Conservation (phyloP, 208 protist genomes). For the Acanthamoeba culbertsoni region DNA sequence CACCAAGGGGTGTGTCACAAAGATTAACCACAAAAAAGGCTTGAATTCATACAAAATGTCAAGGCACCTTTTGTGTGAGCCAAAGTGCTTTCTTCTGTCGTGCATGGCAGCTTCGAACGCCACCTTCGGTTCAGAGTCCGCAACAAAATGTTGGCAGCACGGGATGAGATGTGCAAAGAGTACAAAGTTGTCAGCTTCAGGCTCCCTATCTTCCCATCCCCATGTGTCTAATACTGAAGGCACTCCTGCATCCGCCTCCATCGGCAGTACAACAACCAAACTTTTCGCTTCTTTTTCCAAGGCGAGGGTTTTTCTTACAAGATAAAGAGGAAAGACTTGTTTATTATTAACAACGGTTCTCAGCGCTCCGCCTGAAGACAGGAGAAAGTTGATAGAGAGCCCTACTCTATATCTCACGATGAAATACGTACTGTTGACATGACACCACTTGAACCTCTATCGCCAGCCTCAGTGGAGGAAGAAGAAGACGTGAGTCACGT, state of each 20-base stretch:
- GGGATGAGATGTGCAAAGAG: neutral
- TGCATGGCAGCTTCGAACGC: neutral
- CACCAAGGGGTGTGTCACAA: neutral
- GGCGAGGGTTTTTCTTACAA: neutral
- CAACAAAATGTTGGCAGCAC: neutral
- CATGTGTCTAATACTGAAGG: neutral
- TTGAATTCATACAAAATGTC: neutral
- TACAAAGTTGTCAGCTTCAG: neutral
- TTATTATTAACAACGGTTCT: too few species aligned
- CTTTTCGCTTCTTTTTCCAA: neutral
- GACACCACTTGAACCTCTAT: too few species aligned
- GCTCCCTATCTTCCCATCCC: neutral
- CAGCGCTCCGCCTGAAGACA: too few species aligned
- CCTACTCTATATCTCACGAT: too few species aligned
- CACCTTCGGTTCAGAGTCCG: neutral
- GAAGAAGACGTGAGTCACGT: too few species aligned
- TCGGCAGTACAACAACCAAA: too few species aligned
- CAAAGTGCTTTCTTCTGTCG: neutral
- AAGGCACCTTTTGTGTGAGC: neutral
- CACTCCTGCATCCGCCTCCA: too few species aligned
- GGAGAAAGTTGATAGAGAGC: too few species aligned
- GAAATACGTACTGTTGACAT: too few species aligned
- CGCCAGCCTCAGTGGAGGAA: too few species aligned
- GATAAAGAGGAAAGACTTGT: neutral
- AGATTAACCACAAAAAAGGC: neutral